Conservation (phyloP, 169 alveolate species). For the Amoebophrya sp. region DNA sequence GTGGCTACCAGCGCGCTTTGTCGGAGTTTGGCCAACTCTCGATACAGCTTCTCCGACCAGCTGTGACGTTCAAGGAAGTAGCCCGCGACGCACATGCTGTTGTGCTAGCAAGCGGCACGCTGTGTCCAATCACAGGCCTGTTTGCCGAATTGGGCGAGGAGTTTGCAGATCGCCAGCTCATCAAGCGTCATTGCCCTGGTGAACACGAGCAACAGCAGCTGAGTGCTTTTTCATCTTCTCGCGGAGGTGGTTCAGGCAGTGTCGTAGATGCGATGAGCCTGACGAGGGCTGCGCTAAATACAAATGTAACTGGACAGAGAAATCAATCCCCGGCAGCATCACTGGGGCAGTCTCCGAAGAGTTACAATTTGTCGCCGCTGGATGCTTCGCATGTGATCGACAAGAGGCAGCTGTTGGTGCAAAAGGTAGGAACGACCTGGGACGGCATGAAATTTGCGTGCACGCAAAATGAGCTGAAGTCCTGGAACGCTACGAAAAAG, state of each 20-base stretch:
- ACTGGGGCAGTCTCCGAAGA: no score
- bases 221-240: neutral
- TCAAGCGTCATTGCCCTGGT: neutral
- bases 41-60: neutral
- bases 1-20: neutral
- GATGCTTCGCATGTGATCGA: neutral
- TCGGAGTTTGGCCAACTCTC: neutral
- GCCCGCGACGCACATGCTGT: neutral
- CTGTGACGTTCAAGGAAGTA: neutral
- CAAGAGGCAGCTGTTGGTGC: neutral
- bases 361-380: no score
- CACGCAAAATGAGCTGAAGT: neutral
- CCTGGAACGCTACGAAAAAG: neutral
- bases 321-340: no score
- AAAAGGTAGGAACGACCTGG: neutral
- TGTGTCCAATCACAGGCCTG: neutral
- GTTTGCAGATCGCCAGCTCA: neutral
- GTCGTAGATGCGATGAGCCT: no score
- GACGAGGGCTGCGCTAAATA: no score
- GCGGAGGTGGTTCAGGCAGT: no score
- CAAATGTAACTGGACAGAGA: neutral
- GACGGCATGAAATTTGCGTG: neutral
- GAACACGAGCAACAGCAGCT: neutral
- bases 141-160: neutral
- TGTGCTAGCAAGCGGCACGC: neutral